Percentiles rank a stretch among this genome's conserved stretches.
phyloP scores from a whole-genome alignment of 192 early-diverging fungal genomes.

The Rhizoclosmatium sp. region DNA sequence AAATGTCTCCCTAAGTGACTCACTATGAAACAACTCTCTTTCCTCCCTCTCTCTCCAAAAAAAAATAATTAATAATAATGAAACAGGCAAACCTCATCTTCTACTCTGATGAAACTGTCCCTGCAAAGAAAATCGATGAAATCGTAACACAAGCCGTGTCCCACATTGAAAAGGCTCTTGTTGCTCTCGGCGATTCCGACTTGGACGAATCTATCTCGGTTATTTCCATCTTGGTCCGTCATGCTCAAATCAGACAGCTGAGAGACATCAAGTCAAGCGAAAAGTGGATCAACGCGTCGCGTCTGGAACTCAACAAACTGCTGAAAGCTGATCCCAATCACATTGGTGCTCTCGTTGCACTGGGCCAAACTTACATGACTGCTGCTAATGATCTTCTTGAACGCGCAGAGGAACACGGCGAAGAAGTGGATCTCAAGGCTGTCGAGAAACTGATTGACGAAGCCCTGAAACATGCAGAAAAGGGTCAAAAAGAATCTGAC shows the following conservation, averaged over 20 bases:
- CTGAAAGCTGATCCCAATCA: slow-evolving; percentile 22
- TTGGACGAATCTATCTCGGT: slow-evolving; percentile 19
- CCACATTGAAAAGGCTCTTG: slow-evolving; percentile 15
- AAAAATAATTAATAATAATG: too few relatives aligned
- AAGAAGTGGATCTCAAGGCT: not conserved
- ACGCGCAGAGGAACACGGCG: not conserved
- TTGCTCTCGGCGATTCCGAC: not conserved
- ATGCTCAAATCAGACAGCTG: slow-evolving; percentile 1
- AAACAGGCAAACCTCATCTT: slow-evolving; percentile 17
- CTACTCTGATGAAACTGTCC: not conserved
- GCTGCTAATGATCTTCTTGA: slow-evolving; percentile 22
- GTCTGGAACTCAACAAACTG: slow-evolving; percentile 29
- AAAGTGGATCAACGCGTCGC: slow-evolving; percentile 27
- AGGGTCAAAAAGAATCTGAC: not conserved
- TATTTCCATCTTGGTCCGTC: slow-evolving; percentile 11
- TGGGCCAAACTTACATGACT: slow-evolving; percentile 25
- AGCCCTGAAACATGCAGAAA: slow-evolving; percentile 7
- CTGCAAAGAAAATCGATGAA: slow-evolving; percentile 26
- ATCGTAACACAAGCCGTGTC: slow-evolving; percentile 12
- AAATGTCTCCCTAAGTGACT: not conserved
- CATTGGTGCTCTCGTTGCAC: not conserved
- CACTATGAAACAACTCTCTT: not conserved
- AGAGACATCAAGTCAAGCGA: slow-evolving; percentile 7
- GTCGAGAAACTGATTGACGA: slow-evolving; percentile 30
- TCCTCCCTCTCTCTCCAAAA: not conserved